These are phyloP conservation scores for Brassica nigra DNA, from an alignment of 345 rosid genomes.

Conservation along the genomic window DNA sequence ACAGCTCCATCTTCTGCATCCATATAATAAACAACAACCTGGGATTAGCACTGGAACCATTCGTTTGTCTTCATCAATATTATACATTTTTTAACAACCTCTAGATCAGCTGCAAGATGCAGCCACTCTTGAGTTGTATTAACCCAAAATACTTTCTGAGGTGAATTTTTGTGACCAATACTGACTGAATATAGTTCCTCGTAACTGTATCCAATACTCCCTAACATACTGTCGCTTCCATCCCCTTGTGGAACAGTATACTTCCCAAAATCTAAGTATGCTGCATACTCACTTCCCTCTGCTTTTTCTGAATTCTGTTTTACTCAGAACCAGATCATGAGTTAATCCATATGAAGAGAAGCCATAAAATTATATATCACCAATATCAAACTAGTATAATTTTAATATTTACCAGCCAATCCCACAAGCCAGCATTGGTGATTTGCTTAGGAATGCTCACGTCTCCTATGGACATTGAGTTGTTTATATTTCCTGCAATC, in stretches of 20 bases:
- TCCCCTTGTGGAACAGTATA: conserved; percentile 48
- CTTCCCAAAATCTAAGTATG: conserved; percentile 41
- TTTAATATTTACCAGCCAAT: conserved; percentile 50
- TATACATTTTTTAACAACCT: conserved; percentile 38
- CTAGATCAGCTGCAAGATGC: conserved; percentile 46
- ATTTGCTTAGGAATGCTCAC: conserved; percentile 55
- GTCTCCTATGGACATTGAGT: conserved; percentile 64
- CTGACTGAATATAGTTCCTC: conserved; percentile 45
- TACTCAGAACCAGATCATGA: conserved; percentile 13
- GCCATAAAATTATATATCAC: background rate
- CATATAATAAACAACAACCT: background rate
- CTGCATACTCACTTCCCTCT: conserved; percentile 21
- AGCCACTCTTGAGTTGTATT: conserved; percentile 49
- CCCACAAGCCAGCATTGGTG: conserved; percentile 55
- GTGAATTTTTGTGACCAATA: conserved; percentile 34
- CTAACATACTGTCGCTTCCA: conserved; percentile 40
- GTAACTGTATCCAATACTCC: conserved; percentile 39
- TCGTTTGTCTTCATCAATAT: background rate
- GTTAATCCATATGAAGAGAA: background rate
- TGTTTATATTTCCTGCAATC: conserved; percentile 54
- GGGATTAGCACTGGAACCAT: background rate
- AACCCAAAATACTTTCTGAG: conserved; percentile 42
- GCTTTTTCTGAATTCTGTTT: conserved; percentile 42
- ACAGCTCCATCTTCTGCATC: conserved; percentile 44
- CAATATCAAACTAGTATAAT: background rate